Evolutionary conservation across 179 eudicot species (phyloP).

Genomic region (Beta macrorhiza): DNA sequence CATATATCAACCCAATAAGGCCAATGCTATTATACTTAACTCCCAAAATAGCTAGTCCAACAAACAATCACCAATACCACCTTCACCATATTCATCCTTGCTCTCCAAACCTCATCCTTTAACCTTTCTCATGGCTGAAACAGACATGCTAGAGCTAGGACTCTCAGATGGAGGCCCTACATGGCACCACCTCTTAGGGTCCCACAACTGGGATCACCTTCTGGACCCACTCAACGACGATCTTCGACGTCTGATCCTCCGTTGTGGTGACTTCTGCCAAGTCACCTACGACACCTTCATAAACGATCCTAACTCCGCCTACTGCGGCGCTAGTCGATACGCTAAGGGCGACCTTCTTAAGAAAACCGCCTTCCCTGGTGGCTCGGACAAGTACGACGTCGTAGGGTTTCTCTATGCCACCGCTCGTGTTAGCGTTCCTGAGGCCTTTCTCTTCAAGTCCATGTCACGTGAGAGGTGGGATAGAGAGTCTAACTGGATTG

Average conservation of each 20-base stretch:
- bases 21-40: neutral
- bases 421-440: conserved; percentile 44
- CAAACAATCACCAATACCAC: neutral
- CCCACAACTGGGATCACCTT: conserved; percentile 49
- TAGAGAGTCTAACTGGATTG: conserved; percentile 85
- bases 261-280: conserved; percentile 65
- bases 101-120: neutral
- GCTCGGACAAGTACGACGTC: conserved; percentile 39
- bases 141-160: conserved; percentile 1
- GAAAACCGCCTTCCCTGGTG: conserved; percentile 41
- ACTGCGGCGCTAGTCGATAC: conserved; percentile 60
- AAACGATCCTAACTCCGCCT: conserved; percentile 57
- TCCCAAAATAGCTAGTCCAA: neutral
- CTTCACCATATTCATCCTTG: neutral
- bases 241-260: conserved; percentile 52
- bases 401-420: conserved; percentile 56
- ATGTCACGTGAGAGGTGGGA: conserved; percentile 76
- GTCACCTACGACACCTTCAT: conserved; percentile 75
- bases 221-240: conserved; percentile 50
- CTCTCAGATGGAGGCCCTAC: conserved; percentile 18
- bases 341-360: conserved; percentile 42
- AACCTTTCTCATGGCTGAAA: neutral
- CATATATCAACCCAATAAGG: neutral
- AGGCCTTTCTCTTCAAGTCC: conserved; percentile 57
- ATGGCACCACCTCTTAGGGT: conserved; percentile 53